Evolutionary conservation across 2,329 filamentous ascomycete species (phyloP), one percentile per base, ranked within the genome.

Genomic region (Sarocladium strictum): DNA sequence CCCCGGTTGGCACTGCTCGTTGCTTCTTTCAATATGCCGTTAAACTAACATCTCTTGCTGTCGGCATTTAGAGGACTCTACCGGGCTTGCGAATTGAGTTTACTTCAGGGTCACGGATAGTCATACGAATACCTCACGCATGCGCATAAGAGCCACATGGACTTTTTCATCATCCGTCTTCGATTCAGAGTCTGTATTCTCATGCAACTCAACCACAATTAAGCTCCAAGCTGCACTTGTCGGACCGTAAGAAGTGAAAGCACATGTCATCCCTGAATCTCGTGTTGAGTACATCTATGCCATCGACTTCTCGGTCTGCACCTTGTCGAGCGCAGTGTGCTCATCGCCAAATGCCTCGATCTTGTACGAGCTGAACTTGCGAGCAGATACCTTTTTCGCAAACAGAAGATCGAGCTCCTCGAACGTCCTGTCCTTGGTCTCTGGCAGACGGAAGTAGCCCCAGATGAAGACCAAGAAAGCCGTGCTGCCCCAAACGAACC

Each of bases 331-430:
- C 43, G n/a, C 17, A 27, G 43, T 11, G 47, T 51, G 29, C 47
- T 51, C 47, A 19, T 51, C 27, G 12, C 27, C 47, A 35, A 51
- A 35, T 23, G 47, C 47, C 27, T 51, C 47, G 12, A 33, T 51
- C 29, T 51, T 15, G 19, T 51, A 33, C 27, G 47, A 32, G 19
- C 21, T 24, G 38, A 57, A 57, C 53, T 49, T 53, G 23, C 60
- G 49, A 5, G 59, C 59, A 17, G 56, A 40, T 17, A 64, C 40
- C 15, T 53, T 54, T 38, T 56, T 53, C 26, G 45, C 60, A 55
- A 64, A 64, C 32, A 65, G 52, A 3, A 62, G 24, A 53, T 62
- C 60, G 2, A 64, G 58, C 54, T 63, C 61, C 40, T 60, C 61
- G 50, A 56, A 61, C 5, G 63, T 63, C 43, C 58, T 55, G 49